These are phyloP conservation scores for Solanum chiquidenum DNA, from an alignment of 257 asterid genomes.

Conservation along the genomic window DNA sequence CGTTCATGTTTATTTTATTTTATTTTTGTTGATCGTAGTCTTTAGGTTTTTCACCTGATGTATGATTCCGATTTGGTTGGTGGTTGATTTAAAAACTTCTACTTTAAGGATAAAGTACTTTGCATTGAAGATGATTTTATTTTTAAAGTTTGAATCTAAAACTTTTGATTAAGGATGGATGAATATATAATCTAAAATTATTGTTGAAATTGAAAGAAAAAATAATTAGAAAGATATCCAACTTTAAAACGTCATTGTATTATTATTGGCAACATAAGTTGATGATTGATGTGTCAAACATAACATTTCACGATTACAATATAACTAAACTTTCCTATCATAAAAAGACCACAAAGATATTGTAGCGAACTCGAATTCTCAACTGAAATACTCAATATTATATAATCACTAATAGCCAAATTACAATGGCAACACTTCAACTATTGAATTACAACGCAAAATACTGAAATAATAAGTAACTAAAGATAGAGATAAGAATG, in stretches of 20 bases:
- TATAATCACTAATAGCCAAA: too few relatives aligned
- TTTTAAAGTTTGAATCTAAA: background rate
- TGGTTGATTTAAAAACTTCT: background rate
- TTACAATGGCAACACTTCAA: too few relatives aligned
- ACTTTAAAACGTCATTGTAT: background rate
- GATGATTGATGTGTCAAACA: background rate
- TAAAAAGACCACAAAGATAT: too few relatives aligned
- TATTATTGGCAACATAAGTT: background rate
- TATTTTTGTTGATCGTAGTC: background rate
- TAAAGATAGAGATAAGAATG: too few relatives aligned
- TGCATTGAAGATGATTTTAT: background rate
- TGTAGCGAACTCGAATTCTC: too few relatives aligned
- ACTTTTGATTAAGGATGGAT: rapidly evolving
- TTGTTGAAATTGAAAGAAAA: background rate
- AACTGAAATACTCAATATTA: too few relatives aligned
- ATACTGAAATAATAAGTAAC: too few relatives aligned
- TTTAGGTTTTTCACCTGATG: background rate
- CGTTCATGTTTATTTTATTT: background rate
- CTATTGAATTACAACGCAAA: too few relatives aligned
- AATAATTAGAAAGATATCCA: rapidly evolving
- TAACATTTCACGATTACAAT: background rate
- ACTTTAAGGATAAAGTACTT: background rate
- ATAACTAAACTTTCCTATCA: too few relatives aligned
- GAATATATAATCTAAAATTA: background rate
- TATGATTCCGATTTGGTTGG: background rate